Base-by-base conservation (phyloP, 495 filamentous ascomycete genomes). In the Penicillium manginii region DNA sequence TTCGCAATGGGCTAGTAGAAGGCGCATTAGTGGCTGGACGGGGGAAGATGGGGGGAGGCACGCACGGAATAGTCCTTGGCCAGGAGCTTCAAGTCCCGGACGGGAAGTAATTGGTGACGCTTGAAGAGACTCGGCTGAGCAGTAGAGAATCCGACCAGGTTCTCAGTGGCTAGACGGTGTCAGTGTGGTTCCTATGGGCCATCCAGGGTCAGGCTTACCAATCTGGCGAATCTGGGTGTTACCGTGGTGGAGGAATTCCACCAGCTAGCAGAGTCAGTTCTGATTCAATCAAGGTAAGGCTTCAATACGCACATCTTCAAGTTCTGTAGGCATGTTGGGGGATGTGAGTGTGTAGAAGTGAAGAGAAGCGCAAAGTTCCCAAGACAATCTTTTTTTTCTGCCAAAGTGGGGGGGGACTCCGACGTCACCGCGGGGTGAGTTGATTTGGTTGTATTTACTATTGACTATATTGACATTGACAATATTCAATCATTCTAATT, bases 81-180 rank as follows among this genome's bases (percentile, higher is more conserved):
- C 19, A 98, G 73, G n/a, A 96, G 81, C 72, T 96, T 98, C 51
- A 98, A 78, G 65, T 97, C 89, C 62, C 88, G 90, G 26, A 98
- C 75, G 0, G 94, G 93, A 40, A 84, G 73, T n/a, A 96, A 75
- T 53, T 92, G 80, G 6, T 90, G 80, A 9, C 81, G 82, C 73
- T 96, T 97, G 80, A 98, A 98, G 9, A 98, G 83, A 2, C 76
- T 71, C 0, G 90, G 90, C 62, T 96, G 84, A 2, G 86, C 78
- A 12, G 80, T 82, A 5, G 94, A 96, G 73, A 90, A 98, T 5
- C 88, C 88, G 39, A 96, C 87, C 22, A 97, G 81, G 57, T 93
- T 89, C 70, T 97, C 93, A 43, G 86, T 86, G 15, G 94, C 93
- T 86, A 33, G 12, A 32, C 49, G 9, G 56, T 43, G 54, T 64